A percentile compares a stretch with the other conserved stretches of the same genome.
Evolutionary conservation across 805 yeast genomes (phyloP).

Genomic region (Cyberlindnera meyerae): DNA sequence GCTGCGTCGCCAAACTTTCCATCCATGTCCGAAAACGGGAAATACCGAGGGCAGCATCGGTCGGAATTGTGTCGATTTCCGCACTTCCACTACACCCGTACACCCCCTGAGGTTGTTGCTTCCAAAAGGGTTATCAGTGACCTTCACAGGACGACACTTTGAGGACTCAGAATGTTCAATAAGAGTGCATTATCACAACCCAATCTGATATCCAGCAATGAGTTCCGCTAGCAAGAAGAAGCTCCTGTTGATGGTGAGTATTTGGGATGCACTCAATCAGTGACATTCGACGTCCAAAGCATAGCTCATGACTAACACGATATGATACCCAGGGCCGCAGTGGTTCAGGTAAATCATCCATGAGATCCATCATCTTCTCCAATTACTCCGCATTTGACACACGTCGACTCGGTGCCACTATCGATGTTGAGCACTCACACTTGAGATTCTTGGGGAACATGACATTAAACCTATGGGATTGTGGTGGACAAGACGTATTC

Average conservation of each 20-base stretch:
- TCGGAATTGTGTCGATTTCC: too few relatives aligned
- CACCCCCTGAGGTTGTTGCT: too few relatives aligned
- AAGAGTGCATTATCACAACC: too few relatives aligned
- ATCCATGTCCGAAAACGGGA: too few relatives aligned
- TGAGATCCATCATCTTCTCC: conserved; percentile 93
- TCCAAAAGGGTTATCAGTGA: too few relatives aligned
- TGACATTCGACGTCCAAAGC: too few relatives aligned
- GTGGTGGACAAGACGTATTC: conserved; percentile 96
- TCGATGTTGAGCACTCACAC: conserved; percentile 97
- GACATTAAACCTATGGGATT: conserved; percentile 95
- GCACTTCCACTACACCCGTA: too few relatives aligned
- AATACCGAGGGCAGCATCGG: too few relatives aligned
- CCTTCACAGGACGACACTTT: background rate
- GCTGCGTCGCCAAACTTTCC: too few relatives aligned
- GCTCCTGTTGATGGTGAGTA: conserved; percentile 50
- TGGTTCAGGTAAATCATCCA: conserved; percentile 96
- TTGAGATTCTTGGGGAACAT: conserved; percentile 87
- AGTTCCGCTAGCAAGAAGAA: conserved; percentile 47
- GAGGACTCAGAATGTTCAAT: too few relatives aligned
- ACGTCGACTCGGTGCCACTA: conserved; percentile 91
- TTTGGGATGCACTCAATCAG: too few relatives aligned
- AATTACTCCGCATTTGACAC: conserved; percentile 97
- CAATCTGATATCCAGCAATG: too few relatives aligned
- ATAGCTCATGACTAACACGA: conserved; percentile 13
- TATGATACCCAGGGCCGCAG: conserved; percentile 75